Evolutionary conservation across 441 rosid genomes (phyloP).

Genomic region (Viola pubescens): DNA sequence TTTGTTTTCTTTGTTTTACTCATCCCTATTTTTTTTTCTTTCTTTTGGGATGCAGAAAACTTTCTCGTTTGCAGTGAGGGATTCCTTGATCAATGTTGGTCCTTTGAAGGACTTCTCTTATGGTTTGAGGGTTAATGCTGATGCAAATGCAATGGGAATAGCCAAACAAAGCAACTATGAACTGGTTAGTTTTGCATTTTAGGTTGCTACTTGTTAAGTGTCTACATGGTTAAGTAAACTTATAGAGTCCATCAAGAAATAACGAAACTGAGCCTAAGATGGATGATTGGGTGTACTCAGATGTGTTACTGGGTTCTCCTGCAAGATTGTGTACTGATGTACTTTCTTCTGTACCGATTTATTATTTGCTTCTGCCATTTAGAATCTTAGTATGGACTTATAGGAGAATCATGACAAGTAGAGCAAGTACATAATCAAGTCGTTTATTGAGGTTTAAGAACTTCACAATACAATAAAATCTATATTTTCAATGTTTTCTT

Average conservation of each 20-base stretch:
- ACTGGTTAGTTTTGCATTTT: constrained; percentile 54
- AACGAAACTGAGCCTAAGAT: not conserved
- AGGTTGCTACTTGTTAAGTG: not conserved
- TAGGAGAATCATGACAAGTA: too few relatives aligned
- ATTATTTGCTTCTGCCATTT: not conserved
- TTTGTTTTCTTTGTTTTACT: constrained; percentile 15
- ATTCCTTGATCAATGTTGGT: constrained; percentile 86
- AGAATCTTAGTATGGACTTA: too few relatives aligned
- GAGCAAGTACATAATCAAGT: too few relatives aligned
- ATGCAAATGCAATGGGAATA: constrained; percentile 87
- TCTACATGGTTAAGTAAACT: not conserved
- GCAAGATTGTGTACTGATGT: not conserved
- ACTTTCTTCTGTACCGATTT: not conserved
- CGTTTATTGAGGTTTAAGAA: too few relatives aligned
- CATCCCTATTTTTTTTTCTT: constrained; percentile 10
- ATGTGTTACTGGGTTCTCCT: not conserved
- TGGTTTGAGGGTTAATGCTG: constrained; percentile 86
- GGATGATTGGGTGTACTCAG: not conserved
- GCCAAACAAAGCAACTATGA: constrained; percentile 99
- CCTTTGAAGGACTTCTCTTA: constrained; percentile 95
- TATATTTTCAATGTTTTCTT: constrained; percentile 5
- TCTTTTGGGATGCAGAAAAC: constrained; percentile 59
- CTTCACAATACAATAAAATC: not conserved
- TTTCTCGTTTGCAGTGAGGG: constrained; percentile 93
- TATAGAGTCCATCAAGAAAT: not conserved